Evolutionary conservation across 1,284 basidiomycete genomes (phyloP).

Genomic region (Rhodotorula sp.): DNA sequence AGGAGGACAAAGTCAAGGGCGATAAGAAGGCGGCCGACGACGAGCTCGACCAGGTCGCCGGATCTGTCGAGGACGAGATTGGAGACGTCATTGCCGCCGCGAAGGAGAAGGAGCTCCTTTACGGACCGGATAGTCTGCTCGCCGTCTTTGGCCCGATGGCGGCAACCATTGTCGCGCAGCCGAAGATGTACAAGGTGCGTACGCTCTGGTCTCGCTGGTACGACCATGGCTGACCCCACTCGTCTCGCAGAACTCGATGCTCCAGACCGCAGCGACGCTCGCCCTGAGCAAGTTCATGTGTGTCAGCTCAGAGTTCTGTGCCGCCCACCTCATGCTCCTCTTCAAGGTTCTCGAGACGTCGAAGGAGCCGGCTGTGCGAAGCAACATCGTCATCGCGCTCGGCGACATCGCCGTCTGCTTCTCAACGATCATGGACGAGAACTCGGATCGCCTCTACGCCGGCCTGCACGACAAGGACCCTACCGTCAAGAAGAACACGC

Average conservation of each 20-base stretch:
- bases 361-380: constrained; percentile 81
- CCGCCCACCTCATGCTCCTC: constrained; percentile 78
- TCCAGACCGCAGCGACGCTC: constrained; percentile 82
- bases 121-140: constrained; percentile 78
- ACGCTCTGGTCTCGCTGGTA: background rate
- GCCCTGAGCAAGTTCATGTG: constrained; percentile 96
- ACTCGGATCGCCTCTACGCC: constrained; percentile 90
- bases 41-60: constrained; percentile 93
- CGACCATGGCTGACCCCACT: background rate
- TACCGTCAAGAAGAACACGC: constrained; percentile 96
- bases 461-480: constrained; percentile 83
- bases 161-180: constrained; percentile 77
- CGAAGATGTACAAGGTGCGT: constrained; percentile 77
- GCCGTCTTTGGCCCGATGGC: constrained; percentile 85
- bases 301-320: constrained; percentile 90
- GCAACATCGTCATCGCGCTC: constrained; percentile 94
- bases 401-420: constrained; percentile 97
- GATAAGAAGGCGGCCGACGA: constrained; percentile 53
- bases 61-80: constrained; percentile 97
- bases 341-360: constrained; percentile 93
- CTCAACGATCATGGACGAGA: constrained; percentile 94
- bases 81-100: constrained; percentile 83
- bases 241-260: constrained; percentile 69
- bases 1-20: constrained; percentile 62
- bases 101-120: constrained; percentile 83